Evolutionary conservation across 1,139 yeast genomes (phyloP).

Genomic region (Yamadazyma atmosphaerica): DNA sequence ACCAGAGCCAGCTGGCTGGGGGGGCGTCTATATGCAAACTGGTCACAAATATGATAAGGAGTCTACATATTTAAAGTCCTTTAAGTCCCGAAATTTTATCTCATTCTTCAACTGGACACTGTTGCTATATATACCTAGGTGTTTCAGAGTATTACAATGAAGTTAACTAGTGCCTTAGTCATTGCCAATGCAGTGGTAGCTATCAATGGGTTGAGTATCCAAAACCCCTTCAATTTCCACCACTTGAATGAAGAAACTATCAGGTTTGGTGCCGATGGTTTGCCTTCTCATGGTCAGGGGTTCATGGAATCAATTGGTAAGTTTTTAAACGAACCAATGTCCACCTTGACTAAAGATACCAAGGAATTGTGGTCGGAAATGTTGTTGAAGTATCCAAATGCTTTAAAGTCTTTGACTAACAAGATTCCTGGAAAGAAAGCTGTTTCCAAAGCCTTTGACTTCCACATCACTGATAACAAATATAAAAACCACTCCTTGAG

Average conservation of each 20-base stretch:
- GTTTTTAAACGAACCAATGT: slow-evolving; percentile 48
- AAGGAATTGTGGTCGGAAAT: slow-evolving; percentile 60
- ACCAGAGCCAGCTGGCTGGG: too few species aligned
- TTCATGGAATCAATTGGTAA: slow-evolving; percentile 33
- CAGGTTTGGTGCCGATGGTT: slow-evolving; percentile 19
- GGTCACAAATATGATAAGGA: too few species aligned
- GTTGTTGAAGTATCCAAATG: slow-evolving; percentile 56
- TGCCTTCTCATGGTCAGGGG: too few species aligned
- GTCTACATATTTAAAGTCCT: too few species aligned
- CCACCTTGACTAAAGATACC: slow-evolving; percentile 48
- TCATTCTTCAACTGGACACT: too few species aligned
- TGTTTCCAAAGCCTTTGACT: slow-evolving; percentile 52
- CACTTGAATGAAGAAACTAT: slow-evolving; percentile 20
- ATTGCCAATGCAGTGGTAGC: slow-evolving; percentile 26
- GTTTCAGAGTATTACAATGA: too few species aligned
- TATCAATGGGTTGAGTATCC: slow-evolving; percentile 32
- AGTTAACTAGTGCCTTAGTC: slow-evolving; percentile 26
- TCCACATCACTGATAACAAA: slow-evolving; percentile 45
- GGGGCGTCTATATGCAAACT: too few species aligned
- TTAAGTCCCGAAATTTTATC: too few species aligned
- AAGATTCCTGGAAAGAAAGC: slow-evolving; percentile 51
- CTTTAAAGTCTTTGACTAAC: slow-evolving; percentile 48
- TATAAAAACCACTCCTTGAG: slow-evolving; percentile 60
- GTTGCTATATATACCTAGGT: too few species aligned
- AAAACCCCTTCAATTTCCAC: slow-evolving; percentile 30